These are phyloP conservation scores for Flaveria sonorensis DNA, from an alignment of 129 eudicot species.

Conservation along the genomic window DNA sequence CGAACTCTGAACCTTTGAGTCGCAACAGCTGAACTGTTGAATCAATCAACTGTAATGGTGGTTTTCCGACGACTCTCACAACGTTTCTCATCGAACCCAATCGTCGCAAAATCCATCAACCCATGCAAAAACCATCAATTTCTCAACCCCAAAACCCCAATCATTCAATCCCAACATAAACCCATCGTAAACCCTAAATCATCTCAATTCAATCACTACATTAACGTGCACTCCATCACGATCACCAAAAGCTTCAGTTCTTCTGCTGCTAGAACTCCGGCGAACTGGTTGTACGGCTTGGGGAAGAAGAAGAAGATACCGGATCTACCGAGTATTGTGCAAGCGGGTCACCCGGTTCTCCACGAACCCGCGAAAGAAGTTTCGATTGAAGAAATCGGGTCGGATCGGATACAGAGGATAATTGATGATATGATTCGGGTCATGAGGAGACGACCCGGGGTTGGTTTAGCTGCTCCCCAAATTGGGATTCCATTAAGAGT, in stretches of 20 bases:
- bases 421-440: conserved; percentile 73
- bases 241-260: conserved; percentile 32
- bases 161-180: conserved; percentile 17
- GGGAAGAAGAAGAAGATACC: conserved; percentile 42
- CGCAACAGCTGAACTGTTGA: neutral
- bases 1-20: neutral
- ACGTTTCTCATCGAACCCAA: conserved; percentile 36
- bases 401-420: conserved; percentile 65
- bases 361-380: conserved; percentile 73
- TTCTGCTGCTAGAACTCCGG: conserved; percentile 27
- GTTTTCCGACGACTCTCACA: conserved; percentile 53
- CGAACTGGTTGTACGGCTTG: conserved; percentile 73
- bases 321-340: conserved; percentile 47
- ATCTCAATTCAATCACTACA: neutral
- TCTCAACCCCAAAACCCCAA: conserved; percentile 30
- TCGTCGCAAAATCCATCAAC: conserved; percentile 26
- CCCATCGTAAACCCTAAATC: conserved; percentile 23
- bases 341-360: conserved; percentile 84
- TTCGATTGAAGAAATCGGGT: conserved; percentile 54
- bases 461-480: conserved; percentile 86
- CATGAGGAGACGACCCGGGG: conserved; percentile 76
- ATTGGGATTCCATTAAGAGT: conserved; percentile 78
- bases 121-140: neutral
- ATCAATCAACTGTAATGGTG: conserved; percentile 45
- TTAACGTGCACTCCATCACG: neutral